These are phyloP conservation scores for Mucor saturninus DNA, from an alignment of 371 early-diverging fungal genomes.

Conservation along the genomic window DNA sequence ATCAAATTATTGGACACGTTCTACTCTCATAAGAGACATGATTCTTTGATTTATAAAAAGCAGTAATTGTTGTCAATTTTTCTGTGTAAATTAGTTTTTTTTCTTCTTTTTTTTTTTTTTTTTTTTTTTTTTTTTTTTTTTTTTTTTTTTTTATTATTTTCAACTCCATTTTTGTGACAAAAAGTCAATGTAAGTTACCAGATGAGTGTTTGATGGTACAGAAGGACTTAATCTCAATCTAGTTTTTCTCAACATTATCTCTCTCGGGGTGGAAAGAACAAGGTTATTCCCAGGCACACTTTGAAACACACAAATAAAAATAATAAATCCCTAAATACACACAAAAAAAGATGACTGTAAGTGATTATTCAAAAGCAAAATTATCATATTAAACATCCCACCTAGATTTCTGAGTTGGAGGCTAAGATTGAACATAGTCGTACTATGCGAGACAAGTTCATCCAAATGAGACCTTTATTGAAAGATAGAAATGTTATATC, in stretches of 20 bases:
- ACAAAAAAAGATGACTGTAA: constrained; percentile 28
- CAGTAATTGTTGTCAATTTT: too few species aligned
- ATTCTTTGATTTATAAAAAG: too few species aligned
- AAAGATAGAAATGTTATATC: constrained; percentile 72
- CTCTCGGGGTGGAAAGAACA: neutral
- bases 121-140: constrained; percentile 7
- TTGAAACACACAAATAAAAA: constrained; percentile 21
- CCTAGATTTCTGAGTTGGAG: constrained; percentile 56
- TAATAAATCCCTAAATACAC: constrained; percentile 14
- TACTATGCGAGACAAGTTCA: constrained; percentile 71
- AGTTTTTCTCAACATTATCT: neutral
- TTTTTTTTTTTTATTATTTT: constrained; percentile 10
- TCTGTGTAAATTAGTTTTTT: neutral
- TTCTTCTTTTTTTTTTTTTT: neutral
- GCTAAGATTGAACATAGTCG: constrained; percentile 68
- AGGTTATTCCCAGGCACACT: constrained; percentile 13
- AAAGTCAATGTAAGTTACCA: neutral
- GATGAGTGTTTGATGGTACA: too few species aligned
- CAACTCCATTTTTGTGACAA: neutral
- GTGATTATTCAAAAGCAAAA: neutral
- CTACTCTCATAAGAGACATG: neutral
- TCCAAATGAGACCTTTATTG: constrained; percentile 69
- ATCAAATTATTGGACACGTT: constrained; percentile 1
- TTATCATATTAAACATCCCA: constrained; percentile 1
- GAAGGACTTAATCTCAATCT: neutral